These are phyloP conservation scores for Abrus precatorius DNA, from an alignment of 306 rosid genomes.

Conservation along the genomic window DNA sequence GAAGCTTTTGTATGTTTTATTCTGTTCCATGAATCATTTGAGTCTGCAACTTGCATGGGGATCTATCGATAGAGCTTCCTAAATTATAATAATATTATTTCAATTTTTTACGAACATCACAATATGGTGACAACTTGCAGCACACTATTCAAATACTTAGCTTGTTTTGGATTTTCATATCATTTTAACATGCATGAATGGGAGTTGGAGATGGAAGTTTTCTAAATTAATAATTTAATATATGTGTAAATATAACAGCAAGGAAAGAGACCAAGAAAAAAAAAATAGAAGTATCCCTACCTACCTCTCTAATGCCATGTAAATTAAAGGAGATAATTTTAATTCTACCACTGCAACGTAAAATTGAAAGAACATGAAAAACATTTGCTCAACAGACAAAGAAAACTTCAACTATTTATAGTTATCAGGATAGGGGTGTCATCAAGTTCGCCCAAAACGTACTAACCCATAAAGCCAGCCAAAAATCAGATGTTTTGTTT, in stretches of 20 bases:
- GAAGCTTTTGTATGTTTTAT: not conserved
- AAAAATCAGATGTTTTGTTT: too few relatives aligned
- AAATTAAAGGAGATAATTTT: too few relatives aligned
- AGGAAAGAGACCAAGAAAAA: too few relatives aligned
- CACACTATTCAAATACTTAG: not conserved
- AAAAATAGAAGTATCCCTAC: too few relatives aligned
- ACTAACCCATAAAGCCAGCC: too few relatives aligned
- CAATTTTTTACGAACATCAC: not conserved
- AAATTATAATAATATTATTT: not conserved
- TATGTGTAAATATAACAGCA: too few relatives aligned
- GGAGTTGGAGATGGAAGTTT: too few relatives aligned
- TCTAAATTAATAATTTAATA: too few relatives aligned
- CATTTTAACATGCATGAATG: not conserved
- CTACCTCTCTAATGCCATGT: too few relatives aligned
- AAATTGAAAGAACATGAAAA: not conserved
- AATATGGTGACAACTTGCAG: not conserved
- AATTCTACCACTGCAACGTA: not conserved
- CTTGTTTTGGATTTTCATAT: not conserved
- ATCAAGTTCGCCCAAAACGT: too few relatives aligned
- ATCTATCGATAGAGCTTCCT: not conserved
- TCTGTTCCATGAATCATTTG: not conserved
- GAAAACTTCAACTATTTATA: too few relatives aligned
- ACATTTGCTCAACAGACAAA: not conserved
- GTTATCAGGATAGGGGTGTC: too few relatives aligned
- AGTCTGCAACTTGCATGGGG: not conserved